Evolutionary conservation across 331 rosid genomes (phyloP).

Genomic region (Prunus yedoensis): DNA sequence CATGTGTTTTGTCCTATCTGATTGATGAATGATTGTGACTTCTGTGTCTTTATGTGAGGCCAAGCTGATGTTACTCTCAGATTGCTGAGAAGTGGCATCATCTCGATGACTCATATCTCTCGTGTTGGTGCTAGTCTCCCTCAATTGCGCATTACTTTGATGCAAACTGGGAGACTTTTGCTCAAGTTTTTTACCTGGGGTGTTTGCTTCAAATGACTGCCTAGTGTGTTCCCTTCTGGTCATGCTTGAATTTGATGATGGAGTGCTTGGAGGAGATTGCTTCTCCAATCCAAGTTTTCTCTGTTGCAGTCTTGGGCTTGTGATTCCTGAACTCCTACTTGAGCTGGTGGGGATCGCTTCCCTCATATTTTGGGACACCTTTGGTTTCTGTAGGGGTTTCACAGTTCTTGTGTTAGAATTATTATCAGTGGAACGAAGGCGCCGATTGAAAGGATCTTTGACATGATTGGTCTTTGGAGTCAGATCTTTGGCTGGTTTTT

Average conservation of each 20-base stretch:
- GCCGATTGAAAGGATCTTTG: constrained; percentile 35
- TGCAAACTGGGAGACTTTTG: constrained; percentile 39
- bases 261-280: constrained; percentile 45
- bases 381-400: constrained; percentile 41
- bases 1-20: constrained; percentile 26
- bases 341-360: constrained; percentile 39
- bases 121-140: constrained; percentile 30
- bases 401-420: constrained; percentile 34
- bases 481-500: constrained; percentile 32
- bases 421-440: constrained; percentile 29
- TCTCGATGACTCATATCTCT: constrained; percentile 39
- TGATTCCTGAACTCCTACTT: constrained; percentile 32
- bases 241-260: constrained; percentile 48
- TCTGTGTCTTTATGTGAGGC: constrained; percentile 33
- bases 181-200: constrained; percentile 41
- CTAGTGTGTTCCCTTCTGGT: constrained; percentile 37
- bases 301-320: constrained; percentile 59
- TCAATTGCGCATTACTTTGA: constrained; percentile 37
- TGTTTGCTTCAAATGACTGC: constrained; percentile 34
- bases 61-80: constrained; percentile 40
- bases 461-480: constrained; percentile 32
- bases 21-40: constrained; percentile 38
- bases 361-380: constrained; percentile 25
- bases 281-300: constrained; percentile 59
- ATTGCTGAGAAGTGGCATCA: constrained; percentile 47